Evolutionary conservation across 1,284 basidiomycete species (phyloP), one percentile per base, ranked within the genome.

Genomic region (Thelephora terrestris): DNA sequence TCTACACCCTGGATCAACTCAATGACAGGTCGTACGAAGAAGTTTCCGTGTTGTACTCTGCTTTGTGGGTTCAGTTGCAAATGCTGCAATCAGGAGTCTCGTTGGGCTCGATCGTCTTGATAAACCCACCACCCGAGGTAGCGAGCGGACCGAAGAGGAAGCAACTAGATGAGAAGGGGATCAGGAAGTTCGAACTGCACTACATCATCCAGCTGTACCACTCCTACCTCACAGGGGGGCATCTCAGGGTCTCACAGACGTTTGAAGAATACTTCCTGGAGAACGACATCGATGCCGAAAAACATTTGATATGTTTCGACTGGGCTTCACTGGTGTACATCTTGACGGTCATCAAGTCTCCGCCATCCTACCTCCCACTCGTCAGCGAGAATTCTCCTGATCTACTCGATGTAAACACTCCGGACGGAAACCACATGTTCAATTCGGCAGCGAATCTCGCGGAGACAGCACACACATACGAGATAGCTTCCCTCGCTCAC

Each of bases 31-130:
- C 74, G 9, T 81, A 78, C 55, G 88, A 91, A 65, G 86, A 90
- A 55, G 58, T 85, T 4, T 76, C 81, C 1, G 67, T 85, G 5
- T 69, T 78, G 39, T 71, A 73, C 53, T 71, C 74, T 10, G 61
- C 71, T 16, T 63, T 89, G 5, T 83, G 79, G 74, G 74, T 68
- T 0, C 85, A 91, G 56, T 59, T 79, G 17, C 78, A 85, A 49
- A 70, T 88, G 16, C 61, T 88, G 46, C 68, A 70, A 43, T 81
- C 78, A 52, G 88, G 87, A 0, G 55, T 89, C 12, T 72, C 74
- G 0, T 64, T 79, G 20, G 81, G 83, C 1, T 78, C 85, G 1
- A 67, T 85, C 32, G 64, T 81, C 36, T 60, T 77, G 6, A 63
- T 71, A 3, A 61, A 69, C 23, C 29, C 29, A 32, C 29, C 29